Base-by-base conservation (phyloP, 495 filamentous ascomycete species). In the Cairneyella variabilis region DNA sequence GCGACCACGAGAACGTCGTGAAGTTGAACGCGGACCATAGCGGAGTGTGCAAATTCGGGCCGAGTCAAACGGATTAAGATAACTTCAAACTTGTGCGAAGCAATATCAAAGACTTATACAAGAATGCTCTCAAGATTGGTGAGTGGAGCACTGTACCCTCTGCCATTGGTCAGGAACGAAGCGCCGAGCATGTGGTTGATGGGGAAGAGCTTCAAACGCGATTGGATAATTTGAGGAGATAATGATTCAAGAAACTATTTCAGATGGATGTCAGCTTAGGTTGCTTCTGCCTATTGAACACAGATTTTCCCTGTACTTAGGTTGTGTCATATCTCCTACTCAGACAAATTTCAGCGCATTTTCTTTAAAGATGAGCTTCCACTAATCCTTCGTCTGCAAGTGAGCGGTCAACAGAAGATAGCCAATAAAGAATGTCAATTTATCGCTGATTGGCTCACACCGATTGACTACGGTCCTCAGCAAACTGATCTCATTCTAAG, bases 401-500 rank as follows among this genome's bases (percentile, higher is more conserved):
- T 32, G 28, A 32, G 7, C 28, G 14, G 14, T 32, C 28, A 32
- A 32, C 14, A 14, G 28, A 32, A 32, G 14, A 14, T 14, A 32
- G 28, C 28, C 28, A 32, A 14, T 32, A 6, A 32, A 32, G 28
- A 32, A 14, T 32, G 28, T 32, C 28, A 14, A 32, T 7, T 14
- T 14, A 32, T 32, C 14, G 28, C 28, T 7, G 43, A 66, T 32
- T 71, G 66, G 69, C 55, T 69, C n/a, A 53, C 56, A 1, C 34
- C 53, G 16, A 17, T 56, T 32, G 51, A 69, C 48, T 62, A 64
- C 23, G 25, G 61, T 61, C 50, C 56, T 16, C 65, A 69, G 38
- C 69, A 75, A 22, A 56, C 50, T 18, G 69, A 69, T 49, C 54
- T 60, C 43, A 54, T 73, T 36, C 46, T 37, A 14, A 48, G 60